Evolutionary conservation across 2,329 filamentous ascomycete species (phyloP).

Genomic region (Alternaria incomplexa): DNA sequence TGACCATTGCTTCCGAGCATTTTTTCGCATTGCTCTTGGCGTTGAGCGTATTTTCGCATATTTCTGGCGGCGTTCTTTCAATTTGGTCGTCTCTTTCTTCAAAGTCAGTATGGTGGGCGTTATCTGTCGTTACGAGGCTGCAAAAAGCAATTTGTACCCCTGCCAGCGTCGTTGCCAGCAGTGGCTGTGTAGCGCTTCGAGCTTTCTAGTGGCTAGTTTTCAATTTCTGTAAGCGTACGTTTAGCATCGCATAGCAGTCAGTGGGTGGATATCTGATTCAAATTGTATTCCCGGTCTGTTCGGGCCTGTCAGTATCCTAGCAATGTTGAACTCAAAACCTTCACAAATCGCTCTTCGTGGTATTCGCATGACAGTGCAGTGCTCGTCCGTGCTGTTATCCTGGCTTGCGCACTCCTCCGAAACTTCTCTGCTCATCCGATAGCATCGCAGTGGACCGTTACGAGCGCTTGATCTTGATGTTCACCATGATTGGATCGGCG

Average conservation of each 20-base stretch:
- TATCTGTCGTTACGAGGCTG: constrained; percentile 17
- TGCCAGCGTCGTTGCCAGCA: not conserved
- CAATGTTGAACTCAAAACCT: not conserved
- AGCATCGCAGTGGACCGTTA: no score
- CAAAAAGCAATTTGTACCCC: constrained; percentile 21
- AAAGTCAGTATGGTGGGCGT: constrained; percentile 9
- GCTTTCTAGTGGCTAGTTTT: not conserved
- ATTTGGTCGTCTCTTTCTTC: constrained; percentile 7
- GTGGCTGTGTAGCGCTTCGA: not conserved
- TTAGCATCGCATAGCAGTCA: constrained; percentile 17
- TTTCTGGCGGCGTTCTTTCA: constrained; percentile 27
- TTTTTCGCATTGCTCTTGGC: constrained; percentile 32
- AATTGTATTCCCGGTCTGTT: not conserved
- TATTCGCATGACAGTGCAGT: not conserved
- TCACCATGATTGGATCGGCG: not conserved
- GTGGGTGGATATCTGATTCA: constrained; percentile 1
- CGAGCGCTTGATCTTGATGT: not conserved
- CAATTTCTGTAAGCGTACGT: constrained; percentile 11
- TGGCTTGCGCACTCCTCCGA: not conserved
- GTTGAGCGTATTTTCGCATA: constrained; percentile 33
- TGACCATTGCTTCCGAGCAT: constrained; percentile 4
- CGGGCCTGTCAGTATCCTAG: not conserved
- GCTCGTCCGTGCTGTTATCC: not conserved
- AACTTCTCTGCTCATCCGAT: not conserved
- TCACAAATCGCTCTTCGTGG: rapidly evolving